These are phyloP conservation scores for Medicago ruthenica DNA, from an alignment of 306 rosid genomes.

Conservation along the genomic window DNA sequence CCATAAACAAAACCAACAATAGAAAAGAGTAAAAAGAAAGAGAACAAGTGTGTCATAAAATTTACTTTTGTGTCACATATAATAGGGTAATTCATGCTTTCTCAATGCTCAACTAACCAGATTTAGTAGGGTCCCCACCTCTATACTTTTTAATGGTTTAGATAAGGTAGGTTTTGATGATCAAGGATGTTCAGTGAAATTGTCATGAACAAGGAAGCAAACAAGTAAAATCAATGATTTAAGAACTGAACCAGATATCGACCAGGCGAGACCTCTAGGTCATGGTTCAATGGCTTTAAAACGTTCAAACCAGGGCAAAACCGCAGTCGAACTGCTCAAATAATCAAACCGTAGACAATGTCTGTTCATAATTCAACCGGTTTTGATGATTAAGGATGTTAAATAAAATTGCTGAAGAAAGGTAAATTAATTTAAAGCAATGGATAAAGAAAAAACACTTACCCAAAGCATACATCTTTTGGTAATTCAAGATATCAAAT, in stretches of 20 bases:
- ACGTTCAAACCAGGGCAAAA: not conserved
- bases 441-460: constrained; percentile 45
- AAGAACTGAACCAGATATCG: not conserved
- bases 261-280: not conserved
- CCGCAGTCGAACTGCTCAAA: not conserved
- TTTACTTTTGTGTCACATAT: constrained; percentile 32
- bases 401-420: constrained; percentile 23
- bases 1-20: constrained; percentile 16
- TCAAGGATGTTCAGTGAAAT: constrained; percentile 38
- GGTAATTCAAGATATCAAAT: constrained; percentile 93
- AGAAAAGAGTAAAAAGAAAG: not conserved
- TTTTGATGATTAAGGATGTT: no score
- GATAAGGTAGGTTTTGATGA: constrained; percentile 46
- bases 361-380: not conserved
- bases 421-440: not conserved
- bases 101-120: constrained; percentile 51
- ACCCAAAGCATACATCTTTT: constrained; percentile 96
- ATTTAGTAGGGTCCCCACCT: constrained; percentile 55
- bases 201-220: constrained; percentile 10
- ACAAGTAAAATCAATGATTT: not conserved
- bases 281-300: not conserved
- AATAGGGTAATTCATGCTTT: constrained; percentile 46
- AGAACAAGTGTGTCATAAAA: not conserved
- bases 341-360: not conserved
- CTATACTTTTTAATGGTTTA: constrained; percentile 34